phyloP scores from a whole-genome alignment of 768 basidiomycete species.

The Hirschioporus abietinus region DNA sequence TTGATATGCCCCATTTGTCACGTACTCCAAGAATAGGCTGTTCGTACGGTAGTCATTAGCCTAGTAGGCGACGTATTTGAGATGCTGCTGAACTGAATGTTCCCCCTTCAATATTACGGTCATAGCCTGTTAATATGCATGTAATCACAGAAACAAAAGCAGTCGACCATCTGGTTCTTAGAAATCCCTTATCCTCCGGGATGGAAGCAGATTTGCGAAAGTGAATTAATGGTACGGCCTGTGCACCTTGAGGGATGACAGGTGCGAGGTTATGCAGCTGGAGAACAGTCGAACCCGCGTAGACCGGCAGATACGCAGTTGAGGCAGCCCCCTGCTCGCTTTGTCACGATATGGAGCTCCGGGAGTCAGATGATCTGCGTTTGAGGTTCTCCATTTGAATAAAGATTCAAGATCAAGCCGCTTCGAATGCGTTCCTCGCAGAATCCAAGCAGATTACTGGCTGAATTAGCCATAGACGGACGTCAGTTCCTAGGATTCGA shows the following conservation, averaged over 20 bases:
- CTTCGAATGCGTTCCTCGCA: not conserved
- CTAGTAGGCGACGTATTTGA: too few species aligned
- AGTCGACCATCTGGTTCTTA: too few species aligned
- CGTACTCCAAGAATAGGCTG: not conserved
- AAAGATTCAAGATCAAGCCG: not conserved
- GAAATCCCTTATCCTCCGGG: not conserved
- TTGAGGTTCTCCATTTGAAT: not conserved
- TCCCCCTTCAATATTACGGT: too few species aligned
- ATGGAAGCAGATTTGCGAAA: not conserved
- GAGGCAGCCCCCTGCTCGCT: not conserved
- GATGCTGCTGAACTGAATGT: too few species aligned
- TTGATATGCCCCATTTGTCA: not conserved
- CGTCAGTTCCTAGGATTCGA: not conserved
- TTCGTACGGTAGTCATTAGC: not conserved
- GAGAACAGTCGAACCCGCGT: not conserved
- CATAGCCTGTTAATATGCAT: too few species aligned
- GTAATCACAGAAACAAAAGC: too few species aligned
- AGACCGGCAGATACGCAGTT: not conserved
- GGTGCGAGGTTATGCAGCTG: not conserved
- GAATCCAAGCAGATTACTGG: not conserved
- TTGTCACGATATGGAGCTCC: not conserved
- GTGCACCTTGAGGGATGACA: not conserved
- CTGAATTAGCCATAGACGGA: not conserved
- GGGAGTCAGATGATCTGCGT: not conserved
- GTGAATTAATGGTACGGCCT: not conserved